Base-by-base conservation (phyloP, 140 eudicot species). In the Ambrosia hybrid region DNA sequence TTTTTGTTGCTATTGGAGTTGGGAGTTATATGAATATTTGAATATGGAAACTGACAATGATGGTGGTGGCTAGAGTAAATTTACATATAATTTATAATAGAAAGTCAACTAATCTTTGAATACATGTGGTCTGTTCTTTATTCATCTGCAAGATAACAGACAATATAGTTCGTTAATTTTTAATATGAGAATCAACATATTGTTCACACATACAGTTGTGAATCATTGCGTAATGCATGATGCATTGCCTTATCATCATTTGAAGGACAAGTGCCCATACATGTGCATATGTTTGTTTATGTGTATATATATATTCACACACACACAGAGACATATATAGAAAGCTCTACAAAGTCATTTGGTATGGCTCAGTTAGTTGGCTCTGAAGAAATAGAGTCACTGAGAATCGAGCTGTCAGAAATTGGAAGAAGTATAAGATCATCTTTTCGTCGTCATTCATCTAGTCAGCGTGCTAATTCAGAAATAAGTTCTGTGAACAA, bases 301-400 rank as follows among this genome's bases (percentile, higher is more conserved):
- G 9, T 55, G 11, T 53, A 37, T 9, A 14, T 6, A 39, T 21
- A 21, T 21, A 21, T 21, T 21, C 26, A 21, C 26, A 21, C 26
- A 21, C 26, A 21, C 26, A 21, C 46, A 30, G 26, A 21, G 26
- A 26, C n/a, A 62, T n/a, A 33, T 48, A 62, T 33, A 7, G 45
- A 39, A 39, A 39, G 72, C 58, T 52, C 30, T 61, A 74, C 56
- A 74, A 11, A 76, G 69, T 64, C 70, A 68, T 58, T 58, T 34
- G 37, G 61, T 49, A 81, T 76, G 81, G 81, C 81, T 71, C 85
- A 76, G 51, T 58, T 76, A 70, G 71, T 76, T 56, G 81, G 78
- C 30, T 65, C 80, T 2, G 76, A 81, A 21, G 82, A 76, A 45
- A 76, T 55, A 68, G 59, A 51, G 72, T 81, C 71, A 15, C 56